Evolutionary conservation across 2,329 filamentous ascomycete species (phyloP), one percentile per base, ranked within the genome.

Genomic region (Ascochyta fabae): DNA sequence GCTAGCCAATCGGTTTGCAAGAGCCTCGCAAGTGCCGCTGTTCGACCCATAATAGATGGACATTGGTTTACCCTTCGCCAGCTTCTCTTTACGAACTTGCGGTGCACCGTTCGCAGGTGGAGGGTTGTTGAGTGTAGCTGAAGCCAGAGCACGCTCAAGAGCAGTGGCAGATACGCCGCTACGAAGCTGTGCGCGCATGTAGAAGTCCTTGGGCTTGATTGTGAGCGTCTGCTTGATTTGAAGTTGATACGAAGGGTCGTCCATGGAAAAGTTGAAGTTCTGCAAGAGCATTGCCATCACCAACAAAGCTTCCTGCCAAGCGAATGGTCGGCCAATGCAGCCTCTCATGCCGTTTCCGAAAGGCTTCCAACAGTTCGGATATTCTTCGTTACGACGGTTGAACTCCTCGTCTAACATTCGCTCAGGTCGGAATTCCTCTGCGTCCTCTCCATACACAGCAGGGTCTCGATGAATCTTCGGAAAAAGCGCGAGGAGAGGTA

Each of bases 301-400:
- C 26, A 84, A 70, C 3, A 84, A 60, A 3, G 78, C 76, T 56
- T 85, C 83, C 62, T 85, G 83, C 80, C 80, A 83, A 0, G 82
- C 82, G 52, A 85, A 85, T 0, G 80, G 75, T 1, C 82, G 73
- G 4, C 83, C 82, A 29, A 85, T 84, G 53, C 83, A 85, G 15
- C 70, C 80, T 23, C 83, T 73, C 65, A 80, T 74, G 1, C 82
- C 83, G 31, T 79, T 84, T 0, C 83, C 83, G 56, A 84, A 84
- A 0, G 83, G 83, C 62, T 84, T 85, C 81, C 65, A 81, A 62
- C 68, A 70, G 39, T 78, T 74, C 7, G 75, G 74, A 23, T 70
- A 76, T 24, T 77, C 65, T n/a, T 70, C 71, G 41, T 74, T 71
- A 22, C 75, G 69, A 4, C 67, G 66, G 13, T 74, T 70, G 51